Evolutionary conservation across 257 asterid species (phyloP).

Genomic region (Scutellaria barbata): DNA sequence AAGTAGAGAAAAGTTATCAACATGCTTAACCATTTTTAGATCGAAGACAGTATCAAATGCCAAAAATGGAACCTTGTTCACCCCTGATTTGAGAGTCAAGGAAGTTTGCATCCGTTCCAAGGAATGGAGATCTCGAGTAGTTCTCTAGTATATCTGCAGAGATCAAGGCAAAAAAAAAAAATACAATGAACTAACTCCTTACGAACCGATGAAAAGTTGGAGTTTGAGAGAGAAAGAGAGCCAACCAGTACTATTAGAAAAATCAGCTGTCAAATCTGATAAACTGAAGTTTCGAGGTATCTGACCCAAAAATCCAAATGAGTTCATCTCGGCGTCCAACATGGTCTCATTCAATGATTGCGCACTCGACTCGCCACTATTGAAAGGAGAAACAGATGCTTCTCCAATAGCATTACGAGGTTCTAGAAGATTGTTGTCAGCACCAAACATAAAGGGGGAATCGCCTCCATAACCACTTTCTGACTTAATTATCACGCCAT

Average conservation of each 20-base stretch:
- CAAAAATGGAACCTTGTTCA: slow-evolving; percentile 60
- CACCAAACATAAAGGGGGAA: slow-evolving; percentile 56
- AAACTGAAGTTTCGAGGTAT: slow-evolving; percentile 89
- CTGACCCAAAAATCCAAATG: slow-evolving; percentile 80
- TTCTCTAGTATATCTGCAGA: slow-evolving; percentile 74
- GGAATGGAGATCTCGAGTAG: slow-evolving; percentile 77
- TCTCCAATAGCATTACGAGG: slow-evolving; percentile 60
- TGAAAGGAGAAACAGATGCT: slow-evolving; percentile 66
- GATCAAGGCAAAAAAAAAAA: slow-evolving; percentile 12
- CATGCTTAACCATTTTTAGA: not conserved
- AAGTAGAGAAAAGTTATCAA: slow-evolving; percentile 23
- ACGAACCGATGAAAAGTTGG: not conserved
- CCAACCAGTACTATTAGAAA: slow-evolving; percentile 73
- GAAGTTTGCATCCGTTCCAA: slow-evolving; percentile 61
- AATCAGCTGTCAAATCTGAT: slow-evolving; percentile 83
- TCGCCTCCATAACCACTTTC: slow-evolving; percentile 58
- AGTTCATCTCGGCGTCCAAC: slow-evolving; percentile 55
- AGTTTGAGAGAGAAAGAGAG: slow-evolving; percentile 13
- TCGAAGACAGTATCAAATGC: slow-evolving; percentile 20
- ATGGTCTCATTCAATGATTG: slow-evolving; percentile 55
- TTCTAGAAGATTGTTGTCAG: slow-evolving; percentile 60
- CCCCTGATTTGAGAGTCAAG: slow-evolving; percentile 53
- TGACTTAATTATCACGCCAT: slow-evolving; percentile 58
- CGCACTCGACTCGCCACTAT: slow-evolving; percentile 59
- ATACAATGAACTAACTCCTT: slow-evolving; percentile 11